Evolutionary conservation across 371 early-diverging fungal genomes (phyloP), one percentile per base, ranked within the genome.

Genomic region (Coemansia sp.): DNA sequence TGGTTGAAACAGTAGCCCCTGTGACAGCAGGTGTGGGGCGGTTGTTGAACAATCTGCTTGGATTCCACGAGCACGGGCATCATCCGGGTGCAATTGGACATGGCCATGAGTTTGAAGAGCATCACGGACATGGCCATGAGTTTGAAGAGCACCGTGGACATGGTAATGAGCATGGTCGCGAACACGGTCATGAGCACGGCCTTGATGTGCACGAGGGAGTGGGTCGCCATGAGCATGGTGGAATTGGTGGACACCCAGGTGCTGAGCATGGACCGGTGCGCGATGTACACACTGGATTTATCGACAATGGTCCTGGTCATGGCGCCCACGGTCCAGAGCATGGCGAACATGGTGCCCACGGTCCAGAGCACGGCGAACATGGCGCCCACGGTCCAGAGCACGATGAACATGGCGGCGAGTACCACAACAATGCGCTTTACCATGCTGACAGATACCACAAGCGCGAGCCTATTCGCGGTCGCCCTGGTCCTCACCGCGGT

Each of bases 11-110:
- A 0, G 60, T 60, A 44, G 54, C 29, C 2, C 70, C 70, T 12
- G 28, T 65, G 19, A 61, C 65, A 1, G 52, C 32, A 19, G 70
- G 61, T 1, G 56, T 65, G 21, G 65, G 64, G 2, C 23, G 21
- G 11, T 55, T 56, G 21, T 36, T 70, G 36, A 65, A 65, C 57
- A 32, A 29, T 12, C 60, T 70, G 2, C 65, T 70, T 15, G 58
- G 48, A 4, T n/a, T 39, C 32, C 32, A 15, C 13, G 39, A 11
- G 28, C 17, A 44, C n/a, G 11, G 17, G 1, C 9, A 40, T 57
- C 17, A n/a, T 48, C 51, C 11, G 7, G 26, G 63, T 23, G 46
- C 46, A 44, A 44, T 44, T 0, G 46, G 46, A n/a, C 49, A 49
- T 9, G 49, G 46, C 6, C 49, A 49, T 0, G 49, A 15, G 26